Conservation (phyloP, 768 basidiomycete species). For the Dictyophora rubrovolvata region DNA sequence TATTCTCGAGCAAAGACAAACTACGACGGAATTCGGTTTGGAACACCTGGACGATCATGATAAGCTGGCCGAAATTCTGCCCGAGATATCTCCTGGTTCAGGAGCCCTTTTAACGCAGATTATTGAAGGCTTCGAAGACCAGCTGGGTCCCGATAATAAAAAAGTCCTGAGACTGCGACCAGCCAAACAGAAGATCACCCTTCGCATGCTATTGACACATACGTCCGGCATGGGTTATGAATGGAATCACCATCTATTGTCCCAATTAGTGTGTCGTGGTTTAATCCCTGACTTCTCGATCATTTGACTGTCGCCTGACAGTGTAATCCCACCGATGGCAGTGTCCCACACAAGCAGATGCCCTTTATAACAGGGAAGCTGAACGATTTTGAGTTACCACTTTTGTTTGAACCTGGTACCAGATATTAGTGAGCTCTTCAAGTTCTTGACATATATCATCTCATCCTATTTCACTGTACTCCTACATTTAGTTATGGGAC, state of each 20-base stretch:
- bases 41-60: not conserved
- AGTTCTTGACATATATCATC: not conserved
- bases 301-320: not conserved
- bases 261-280: not conserved
- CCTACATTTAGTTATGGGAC: not conserved
- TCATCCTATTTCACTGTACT: not conserved
- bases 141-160: not conserved
- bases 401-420: not conserved
- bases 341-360: not conserved
- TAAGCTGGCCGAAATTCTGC: not conserved
- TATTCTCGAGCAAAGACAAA: not conserved
- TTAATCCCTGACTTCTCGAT: no score
- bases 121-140: not conserved
- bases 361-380: not conserved
- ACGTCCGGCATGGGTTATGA: not conserved
- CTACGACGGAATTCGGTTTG: not conserved
- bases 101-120: not conserved
- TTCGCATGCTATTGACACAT: constrained; percentile 2
- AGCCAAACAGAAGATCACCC: not conserved
- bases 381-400: not conserved
- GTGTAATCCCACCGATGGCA: not conserved
- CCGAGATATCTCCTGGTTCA: not conserved
- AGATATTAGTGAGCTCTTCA: not conserved
- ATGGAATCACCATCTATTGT: not conserved
- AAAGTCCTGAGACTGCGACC: not conserved